phyloP scores from a whole-genome alignment of 129 eudicot genomes.

The Deinandra increscens region DNA sequence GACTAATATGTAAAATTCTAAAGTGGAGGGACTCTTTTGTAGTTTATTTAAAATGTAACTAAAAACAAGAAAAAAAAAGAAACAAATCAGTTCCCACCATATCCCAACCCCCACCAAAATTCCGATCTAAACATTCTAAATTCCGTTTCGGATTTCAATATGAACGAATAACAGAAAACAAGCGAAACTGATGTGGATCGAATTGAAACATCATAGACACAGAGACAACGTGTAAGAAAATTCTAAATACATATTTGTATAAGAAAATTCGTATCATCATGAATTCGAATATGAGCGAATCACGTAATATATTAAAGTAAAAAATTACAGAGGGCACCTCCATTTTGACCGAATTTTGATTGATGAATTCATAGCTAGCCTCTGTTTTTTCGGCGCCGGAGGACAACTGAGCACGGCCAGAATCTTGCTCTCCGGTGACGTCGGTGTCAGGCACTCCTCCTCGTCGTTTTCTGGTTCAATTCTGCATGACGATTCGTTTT shows the following conservation, averaged over 20 bases:
- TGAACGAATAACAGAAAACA: neutral
- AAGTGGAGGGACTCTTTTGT: no score
- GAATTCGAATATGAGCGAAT: conserved; percentile 16
- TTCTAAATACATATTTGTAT: conserved; percentile 28
- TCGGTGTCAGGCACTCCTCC: conserved; percentile 58
- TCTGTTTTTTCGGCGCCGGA: conserved; percentile 58
- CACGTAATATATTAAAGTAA: neutral
- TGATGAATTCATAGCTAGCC: conserved; percentile 23
- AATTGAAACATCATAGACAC: conserved; percentile 27
- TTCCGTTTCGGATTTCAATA: neutral
- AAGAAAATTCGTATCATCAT: conserved; percentile 17
- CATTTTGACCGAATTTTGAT: conserved; percentile 12
- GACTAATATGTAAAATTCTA: no score
- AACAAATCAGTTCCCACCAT: no score
- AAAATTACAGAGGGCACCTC: conserved; percentile 26
- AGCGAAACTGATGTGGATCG: conserved; percentile 5
- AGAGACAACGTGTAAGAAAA: conserved; percentile 24
- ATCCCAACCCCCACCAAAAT: no score
- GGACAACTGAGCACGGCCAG: conserved; percentile 53
- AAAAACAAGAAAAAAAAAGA: no score
- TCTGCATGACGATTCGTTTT: conserved; percentile 22
- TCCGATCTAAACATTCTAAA: conserved; percentile 30
- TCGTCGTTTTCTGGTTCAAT: neutral
- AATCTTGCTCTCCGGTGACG: conserved; percentile 45
- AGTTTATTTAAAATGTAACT: no score